phyloP scores from a whole-genome alignment of 2,329 filamentous ascomycete genomes.

The Diaporthe vaccinii region DNA sequence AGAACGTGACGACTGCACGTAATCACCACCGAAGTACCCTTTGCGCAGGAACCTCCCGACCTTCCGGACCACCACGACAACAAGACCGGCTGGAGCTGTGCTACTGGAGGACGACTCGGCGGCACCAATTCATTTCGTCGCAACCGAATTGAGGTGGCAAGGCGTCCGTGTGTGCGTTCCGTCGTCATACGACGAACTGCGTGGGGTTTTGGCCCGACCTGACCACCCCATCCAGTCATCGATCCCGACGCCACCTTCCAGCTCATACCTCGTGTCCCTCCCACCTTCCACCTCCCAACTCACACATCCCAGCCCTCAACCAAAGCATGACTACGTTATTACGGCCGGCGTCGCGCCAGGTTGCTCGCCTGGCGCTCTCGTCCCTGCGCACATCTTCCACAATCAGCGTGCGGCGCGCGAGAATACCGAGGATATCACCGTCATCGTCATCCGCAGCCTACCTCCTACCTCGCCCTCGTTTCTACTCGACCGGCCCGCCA shows the following conservation, averaged over 20 bases:
- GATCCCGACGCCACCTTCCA: slow-evolving; percentile 34
- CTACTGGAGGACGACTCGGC: slow-evolving; percentile 6
- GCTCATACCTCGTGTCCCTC: not conserved
- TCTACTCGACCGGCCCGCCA: slow-evolving; percentile 45
- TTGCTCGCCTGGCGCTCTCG: slow-evolving; percentile 46
- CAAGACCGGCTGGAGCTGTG: slow-evolving; percentile 24
- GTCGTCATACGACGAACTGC: slow-evolving; percentile 21
- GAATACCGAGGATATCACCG: slow-evolving; percentile 43
- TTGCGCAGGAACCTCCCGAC: slow-evolving; percentile 11
- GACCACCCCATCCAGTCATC: slow-evolving; percentile 37
- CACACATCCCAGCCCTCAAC: not conserved
- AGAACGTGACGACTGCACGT: slow-evolving; percentile 29
- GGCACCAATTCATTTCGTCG: not conserved
- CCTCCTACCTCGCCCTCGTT: slow-evolving; percentile 42
- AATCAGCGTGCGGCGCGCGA: slow-evolving; percentile 42
- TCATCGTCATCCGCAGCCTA: slow-evolving; percentile 40
- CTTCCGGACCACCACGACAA: slow-evolving; percentile 20
- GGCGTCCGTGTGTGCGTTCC: not conserved
- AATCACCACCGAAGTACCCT: not conserved
- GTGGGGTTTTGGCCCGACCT: slow-evolving; percentile 35
- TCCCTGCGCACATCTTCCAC: slow-evolving; percentile 45
- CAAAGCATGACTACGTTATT: slow-evolving; percentile 46
- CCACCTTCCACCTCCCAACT: not conserved
- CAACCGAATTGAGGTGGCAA: not conserved
- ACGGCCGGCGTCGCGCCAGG: slow-evolving; percentile 48